Base-by-base conservation (phyloP, 371 early-diverging fungal species). In the Haplosporangium sp. region DNA sequence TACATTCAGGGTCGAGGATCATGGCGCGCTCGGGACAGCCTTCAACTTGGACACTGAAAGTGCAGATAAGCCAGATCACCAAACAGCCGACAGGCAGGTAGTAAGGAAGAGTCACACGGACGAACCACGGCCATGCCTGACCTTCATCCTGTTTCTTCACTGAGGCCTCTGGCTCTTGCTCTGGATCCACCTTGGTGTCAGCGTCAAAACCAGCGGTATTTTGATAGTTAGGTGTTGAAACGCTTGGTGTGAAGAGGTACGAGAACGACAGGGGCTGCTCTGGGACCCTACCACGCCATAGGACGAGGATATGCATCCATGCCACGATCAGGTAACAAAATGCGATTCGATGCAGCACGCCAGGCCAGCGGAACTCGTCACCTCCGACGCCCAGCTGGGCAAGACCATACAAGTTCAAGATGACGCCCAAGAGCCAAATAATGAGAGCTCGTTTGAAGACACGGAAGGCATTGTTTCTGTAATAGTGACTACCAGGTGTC, bases 311-410 rank as follows among this genome's bases (percentile, higher is more conserved):
- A n/a, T 76, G 77, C 68, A 73, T 69, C 70, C 62, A 66, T 6
- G 64, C 82, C 2, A 76, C 67, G 16, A 83, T 58, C 6, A 68
- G 43, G 51, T 83, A 83, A 46, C 80, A 79, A 45, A 84, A 59
- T 12, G 71, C 80, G n/a, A 84, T 73, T 9, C 84, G 71, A 41
- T 83, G 82, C 63, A 84, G 52, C 40, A 84, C 84, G 29, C 80
- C 81, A 12, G 81, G 70, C 62, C 72, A 67, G 18, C 84, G 76
- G 63, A 77, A 79, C 42, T 56, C 42, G 21, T 64, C 50, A 5
- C 65, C 59, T 1, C 45, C 41, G 11, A 55, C 60, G 50, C 65
- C 51, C 29, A 63, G 66, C 38, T 62, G 60, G 40, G 68, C 62
- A 36, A 83, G 63, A 7, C 77, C 79, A 41, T 70, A 82, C 12